Evolutionary conservation across 1,284 basidiomycete species (phyloP).

Genomic region (Trichosporon coremiiforme): DNA sequence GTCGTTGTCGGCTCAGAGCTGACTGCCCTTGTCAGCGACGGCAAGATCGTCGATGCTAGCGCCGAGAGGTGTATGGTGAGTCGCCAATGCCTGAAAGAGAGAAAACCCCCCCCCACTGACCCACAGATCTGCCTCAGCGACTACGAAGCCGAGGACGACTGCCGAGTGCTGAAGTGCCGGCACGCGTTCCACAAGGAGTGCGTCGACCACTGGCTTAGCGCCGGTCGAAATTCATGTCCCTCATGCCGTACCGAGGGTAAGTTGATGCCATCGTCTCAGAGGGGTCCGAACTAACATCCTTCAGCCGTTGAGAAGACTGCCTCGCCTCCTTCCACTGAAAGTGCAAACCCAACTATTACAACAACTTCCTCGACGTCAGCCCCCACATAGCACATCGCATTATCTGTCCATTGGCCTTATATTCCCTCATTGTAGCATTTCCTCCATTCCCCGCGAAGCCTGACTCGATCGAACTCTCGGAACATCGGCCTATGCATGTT

Average conservation of each 20-base stretch:
- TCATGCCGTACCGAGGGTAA: constrained; percentile 63
- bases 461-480: background rate
- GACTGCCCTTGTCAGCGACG: constrained; percentile 62
- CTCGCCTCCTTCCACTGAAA: constrained; percentile 2
- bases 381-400: constrained; percentile 51
- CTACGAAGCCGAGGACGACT: constrained; percentile 70
- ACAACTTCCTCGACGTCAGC: constrained; percentile 66
- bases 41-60: constrained; percentile 72
- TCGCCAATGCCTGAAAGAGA: constrained; percentile 26
- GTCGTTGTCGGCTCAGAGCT: constrained; percentile 66
- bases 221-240: constrained; percentile 83
- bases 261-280: constrained; percentile 7
- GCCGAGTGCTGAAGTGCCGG: constrained; percentile 75
- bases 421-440: constrained; percentile 11
- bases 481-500: constrained; percentile 29
- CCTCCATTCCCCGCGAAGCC: background rate
- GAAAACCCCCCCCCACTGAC: constrained; percentile 10
- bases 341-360: background rate
- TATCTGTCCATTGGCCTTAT: background rate
- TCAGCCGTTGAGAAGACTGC: constrained; percentile 26
- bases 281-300: background rate
- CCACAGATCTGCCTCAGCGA: constrained; percentile 82
- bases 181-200: constrained; percentile 84
- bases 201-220: constrained; percentile 81
- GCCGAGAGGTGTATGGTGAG: constrained; percentile 67